These are phyloP conservation scores for Raphanus raphanistrum DNA, from an alignment of 345 rosid genomes.

Conservation along the genomic window DNA sequence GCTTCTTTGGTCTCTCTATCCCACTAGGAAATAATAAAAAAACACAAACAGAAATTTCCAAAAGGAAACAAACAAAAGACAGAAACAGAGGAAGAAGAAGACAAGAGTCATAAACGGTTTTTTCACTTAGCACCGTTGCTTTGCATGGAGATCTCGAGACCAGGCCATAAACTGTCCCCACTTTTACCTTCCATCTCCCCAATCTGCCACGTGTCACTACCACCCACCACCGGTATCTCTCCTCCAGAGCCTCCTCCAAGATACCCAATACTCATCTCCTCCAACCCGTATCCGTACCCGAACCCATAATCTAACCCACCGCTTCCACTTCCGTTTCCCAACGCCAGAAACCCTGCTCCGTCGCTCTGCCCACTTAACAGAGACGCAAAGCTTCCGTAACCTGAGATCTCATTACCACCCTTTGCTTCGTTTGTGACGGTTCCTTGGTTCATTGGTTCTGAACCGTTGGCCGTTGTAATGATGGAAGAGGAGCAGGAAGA, in stretches of 20 bases:
- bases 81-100: slow-evolving; percentile 22
- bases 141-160: slow-evolving; percentile 77
- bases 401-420: slow-evolving; percentile 32
- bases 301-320: slow-evolving; percentile 43
- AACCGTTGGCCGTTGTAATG: slow-evolving; percentile 36
- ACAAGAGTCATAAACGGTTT: slow-evolving; percentile 18
- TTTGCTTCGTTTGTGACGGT: slow-evolving; percentile 29
- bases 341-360: slow-evolving; percentile 53
- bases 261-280: slow-evolving; percentile 61
- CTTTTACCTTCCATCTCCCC: slow-evolving; percentile 44
- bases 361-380: slow-evolving; percentile 62
- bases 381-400: slow-evolving; percentile 62
- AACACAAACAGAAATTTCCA: slow-evolving; percentile 17
- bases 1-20: slow-evolving; percentile 12
- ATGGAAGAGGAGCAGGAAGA: slow-evolving; percentile 43
- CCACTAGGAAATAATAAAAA: not conserved
- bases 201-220: slow-evolving; percentile 68
- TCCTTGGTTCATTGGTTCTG: not conserved
- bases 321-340: slow-evolving; percentile 39
- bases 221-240: slow-evolving; percentile 28
- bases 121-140: slow-evolving; percentile 64
- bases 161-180: slow-evolving; percentile 88
- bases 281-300: slow-evolving; percentile 58
- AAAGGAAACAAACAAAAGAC: slow-evolving; percentile 6
- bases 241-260: slow-evolving; percentile 34